Base-by-base conservation (phyloP, 768 basidiomycete genomes). In the Ephemerocybe angulata region DNA sequence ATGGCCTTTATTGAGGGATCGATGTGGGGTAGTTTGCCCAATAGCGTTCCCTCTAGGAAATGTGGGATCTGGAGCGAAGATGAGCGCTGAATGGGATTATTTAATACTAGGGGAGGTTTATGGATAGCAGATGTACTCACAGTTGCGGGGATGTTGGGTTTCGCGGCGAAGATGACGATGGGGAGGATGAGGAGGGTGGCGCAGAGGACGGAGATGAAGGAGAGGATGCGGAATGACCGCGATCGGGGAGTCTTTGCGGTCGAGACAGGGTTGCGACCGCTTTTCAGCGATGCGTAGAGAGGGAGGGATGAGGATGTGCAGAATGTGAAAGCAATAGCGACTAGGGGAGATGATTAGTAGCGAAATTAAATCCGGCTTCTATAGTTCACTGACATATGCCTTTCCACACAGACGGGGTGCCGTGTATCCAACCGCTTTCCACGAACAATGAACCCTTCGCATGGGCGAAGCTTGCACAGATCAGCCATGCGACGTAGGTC, bases 251-350 rank as follows among this genome's bases (percentile, higher is more conserved):
- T 72, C 67, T 82, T 84, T 7, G 64, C 64, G 27, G 74, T 71
- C 2, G 70, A 67, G 15, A 74, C 57, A 4, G 74, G 66, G 50
- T 72, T 73, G 10, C 68, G 51, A 5, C 71, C 69, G 25, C 77
- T 77, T 54, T 77, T 78, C 50, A 88, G 67, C 3, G 86, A 81
- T 33, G 82, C 74, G 58, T 87, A 88, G 51, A 89, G 67, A 19
- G 85, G 80, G 17, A 88, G 72, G 3, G 88, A 87, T 56, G 80
- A 78, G 5, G 82, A 72, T 1, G 87, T 83, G 17, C 84, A 76
- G 62, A 87, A 89, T 12, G 83, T 73, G 64, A 90, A 89, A 8
- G 82, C 79, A 22, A 76, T 78, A 19, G 77, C 77, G 48, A 80
- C 86, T 88, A 33, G 28, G 33, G 53, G 33, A 51, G 54, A 11